These are phyloP conservation scores for Rhizodiscina lignyota DNA, from an alignment of 495 filamentous ascomycete genomes.

Conservation along the genomic window DNA sequence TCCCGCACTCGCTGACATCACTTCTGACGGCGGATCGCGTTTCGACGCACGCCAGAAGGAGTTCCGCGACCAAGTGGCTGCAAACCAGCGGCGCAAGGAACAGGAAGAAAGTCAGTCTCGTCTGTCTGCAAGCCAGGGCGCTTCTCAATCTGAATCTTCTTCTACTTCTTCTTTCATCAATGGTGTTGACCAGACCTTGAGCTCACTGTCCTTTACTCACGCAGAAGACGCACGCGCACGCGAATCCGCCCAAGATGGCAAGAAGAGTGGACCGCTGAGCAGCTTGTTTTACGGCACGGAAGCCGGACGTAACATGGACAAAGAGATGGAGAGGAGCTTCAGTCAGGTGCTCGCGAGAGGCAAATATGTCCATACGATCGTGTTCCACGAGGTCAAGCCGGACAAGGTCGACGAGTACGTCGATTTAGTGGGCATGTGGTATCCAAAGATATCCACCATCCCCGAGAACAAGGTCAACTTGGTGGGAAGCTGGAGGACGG, in stretches of 20 bases:
- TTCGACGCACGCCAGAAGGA: conserved; percentile 71
- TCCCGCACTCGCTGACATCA: conserved; percentile 77
- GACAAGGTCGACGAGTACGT: conserved; percentile 93
- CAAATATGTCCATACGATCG: conserved; percentile 97
- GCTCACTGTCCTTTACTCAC: conserved; percentile 15
- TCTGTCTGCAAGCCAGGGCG: conserved; percentile 24
- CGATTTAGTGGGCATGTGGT: conserved; percentile 79
- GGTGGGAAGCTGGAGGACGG: conserved; percentile 95
- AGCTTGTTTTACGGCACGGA: conserved; percentile 91
- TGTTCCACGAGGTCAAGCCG: conserved; percentile 91
- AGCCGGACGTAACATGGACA: conserved; percentile 80
- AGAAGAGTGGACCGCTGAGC: conserved; percentile 36
- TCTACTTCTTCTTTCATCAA: neutral
- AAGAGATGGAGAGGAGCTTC: conserved; percentile 89
- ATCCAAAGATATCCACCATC: conserved; percentile 65
- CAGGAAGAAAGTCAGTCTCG: conserved; percentile 68
- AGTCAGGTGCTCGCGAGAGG: conserved; percentile 84
- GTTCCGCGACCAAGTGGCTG: conserved; percentile 69
- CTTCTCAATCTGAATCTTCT: conserved; percentile 17
- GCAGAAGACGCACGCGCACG: conserved; percentile 23
- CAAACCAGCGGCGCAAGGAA: conserved; percentile 56
- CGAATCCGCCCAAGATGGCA: conserved; percentile 27
- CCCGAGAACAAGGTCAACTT: conserved; percentile 85
- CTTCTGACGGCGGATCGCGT: conserved; percentile 43
- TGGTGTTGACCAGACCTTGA: too few species aligned